A percentile compares a stretch with the other conserved stretches of the same genome.
Conservation (phyloP, 2,329 filamentous ascomycete species). For the Arthrobotrys conoides region DNA sequence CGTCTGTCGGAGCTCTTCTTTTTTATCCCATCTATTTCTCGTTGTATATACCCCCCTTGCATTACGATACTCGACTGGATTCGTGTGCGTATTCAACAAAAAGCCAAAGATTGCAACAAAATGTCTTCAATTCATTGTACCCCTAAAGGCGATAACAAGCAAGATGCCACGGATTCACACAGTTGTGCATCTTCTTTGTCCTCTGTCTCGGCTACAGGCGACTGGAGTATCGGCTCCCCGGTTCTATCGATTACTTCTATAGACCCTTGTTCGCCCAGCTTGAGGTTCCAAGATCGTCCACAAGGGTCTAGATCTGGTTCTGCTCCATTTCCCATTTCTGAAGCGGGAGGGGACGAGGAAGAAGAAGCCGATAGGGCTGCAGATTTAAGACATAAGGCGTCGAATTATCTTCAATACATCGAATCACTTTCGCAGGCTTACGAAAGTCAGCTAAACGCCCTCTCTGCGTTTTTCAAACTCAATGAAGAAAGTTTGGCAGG, state of each 20-base stretch:
- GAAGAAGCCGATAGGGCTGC: slow-evolving; percentile 28
- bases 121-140: slow-evolving; percentile 24
- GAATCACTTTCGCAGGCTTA: slow-evolving; percentile 58
- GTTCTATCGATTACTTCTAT: slow-evolving; percentile 55
- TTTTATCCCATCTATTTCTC: not conserved
- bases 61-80: slow-evolving; percentile 13
- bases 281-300: slow-evolving; percentile 40
- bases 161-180: slow-evolving; percentile 12
- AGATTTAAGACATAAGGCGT: slow-evolving; percentile 47
- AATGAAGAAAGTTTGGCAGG: not conserved
- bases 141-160: not conserved
- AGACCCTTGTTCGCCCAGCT: slow-evolving; percentile 44
- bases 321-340: slow-evolving; percentile 1
- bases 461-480: slow-evolving; percentile 45
- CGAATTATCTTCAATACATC: slow-evolving; percentile 58
- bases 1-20: slow-evolving; percentile 25
- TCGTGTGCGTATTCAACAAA: not conserved
- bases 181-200: slow-evolving; percentile 32
- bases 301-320: slow-evolving; percentile 15
- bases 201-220: slow-evolving; percentile 5
- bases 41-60: not conserved
- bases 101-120: not conserved
- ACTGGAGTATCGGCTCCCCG: slow-evolving; percentile 53
- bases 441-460: slow-evolving; percentile 43
- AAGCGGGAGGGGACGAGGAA: not conserved